phyloP scores from a whole-genome alignment of 306 rosid genomes.

The Inga oerstediana region DNA sequence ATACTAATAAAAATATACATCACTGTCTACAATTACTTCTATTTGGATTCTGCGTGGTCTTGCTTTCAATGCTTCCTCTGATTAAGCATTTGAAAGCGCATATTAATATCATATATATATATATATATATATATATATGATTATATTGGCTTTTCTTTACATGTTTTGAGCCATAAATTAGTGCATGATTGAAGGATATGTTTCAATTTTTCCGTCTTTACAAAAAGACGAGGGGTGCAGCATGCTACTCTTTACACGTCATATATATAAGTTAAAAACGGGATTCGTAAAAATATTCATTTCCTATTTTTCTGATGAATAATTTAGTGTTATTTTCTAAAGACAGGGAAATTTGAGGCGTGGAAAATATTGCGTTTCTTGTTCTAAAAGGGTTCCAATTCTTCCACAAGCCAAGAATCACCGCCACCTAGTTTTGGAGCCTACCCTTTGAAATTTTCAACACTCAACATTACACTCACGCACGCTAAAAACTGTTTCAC shows the following conservation, averaged over 20 bases:
- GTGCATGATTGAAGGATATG: constrained; percentile 65
- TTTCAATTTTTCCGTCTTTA: background rate
- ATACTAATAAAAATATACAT: no score
- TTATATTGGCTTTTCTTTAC: constrained; percentile 1
- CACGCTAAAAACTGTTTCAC: background rate
- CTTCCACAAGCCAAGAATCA: background rate
- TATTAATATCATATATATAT: no score
- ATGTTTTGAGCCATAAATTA: constrained; percentile 36
- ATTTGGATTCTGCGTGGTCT: background rate
- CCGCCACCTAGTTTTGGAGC: constrained; percentile 3
- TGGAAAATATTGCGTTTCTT: background rate
- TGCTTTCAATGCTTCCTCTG: background rate
- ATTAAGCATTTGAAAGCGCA: constrained; percentile 22
- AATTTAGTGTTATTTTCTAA: background rate
- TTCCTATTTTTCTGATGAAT: background rate
- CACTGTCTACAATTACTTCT: background rate
- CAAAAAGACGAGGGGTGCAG: background rate
- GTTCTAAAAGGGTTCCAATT: background rate
- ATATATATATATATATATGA: background rate
- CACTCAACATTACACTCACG: background rate
- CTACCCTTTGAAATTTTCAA: background rate
- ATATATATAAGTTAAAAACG: background rate
- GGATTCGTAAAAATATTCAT: background rate
- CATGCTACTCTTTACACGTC: constrained; percentile 4
- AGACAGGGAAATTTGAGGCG: background rate